phyloP scores from a whole-genome alignment of 495 filamentous ascomycete genomes.

The Tuber magnatum region DNA sequence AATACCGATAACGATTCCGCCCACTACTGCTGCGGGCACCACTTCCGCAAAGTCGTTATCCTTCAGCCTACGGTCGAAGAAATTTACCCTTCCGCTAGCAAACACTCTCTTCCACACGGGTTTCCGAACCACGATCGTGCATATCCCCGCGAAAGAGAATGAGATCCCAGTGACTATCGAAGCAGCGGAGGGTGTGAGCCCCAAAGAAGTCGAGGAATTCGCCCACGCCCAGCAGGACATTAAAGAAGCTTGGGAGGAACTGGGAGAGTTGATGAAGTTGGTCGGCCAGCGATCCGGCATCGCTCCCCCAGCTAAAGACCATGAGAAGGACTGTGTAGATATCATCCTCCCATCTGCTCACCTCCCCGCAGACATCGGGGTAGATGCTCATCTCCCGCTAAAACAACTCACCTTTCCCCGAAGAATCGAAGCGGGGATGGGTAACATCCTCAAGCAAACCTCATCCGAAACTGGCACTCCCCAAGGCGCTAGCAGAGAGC shows the following conservation, averaged over 20 bases:
- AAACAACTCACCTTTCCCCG: constrained; percentile 53
- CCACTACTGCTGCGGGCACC: constrained; percentile 4
- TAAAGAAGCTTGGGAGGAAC: constrained; percentile 37
- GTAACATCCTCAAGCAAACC: constrained; percentile 61
- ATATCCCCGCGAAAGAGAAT: constrained; percentile 19
- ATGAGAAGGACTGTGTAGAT: constrained; percentile 28
- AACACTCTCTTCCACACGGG: constrained; percentile 61
- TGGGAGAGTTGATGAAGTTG: constrained; percentile 35
- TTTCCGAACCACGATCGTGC: constrained; percentile 47
- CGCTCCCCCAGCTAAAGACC: constrained; percentile 12
- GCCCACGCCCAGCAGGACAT: constrained; percentile 36
- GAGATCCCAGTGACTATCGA: constrained; percentile 28
- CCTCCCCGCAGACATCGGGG: constrained; percentile 10
- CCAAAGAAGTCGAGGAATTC: constrained; percentile 37
- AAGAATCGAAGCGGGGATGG: constrained; percentile 54
- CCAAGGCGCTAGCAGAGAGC: constrained; percentile 50
- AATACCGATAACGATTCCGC: constrained; percentile 30
- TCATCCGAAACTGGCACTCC: constrained; percentile 40
- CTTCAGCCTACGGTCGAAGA: constrained; percentile 26
- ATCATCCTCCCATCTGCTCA: constrained; percentile 20
- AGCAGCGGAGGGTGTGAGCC: constrained; percentile 30
- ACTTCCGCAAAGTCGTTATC: constrained; percentile 28
- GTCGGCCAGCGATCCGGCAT: constrained; percentile 34
- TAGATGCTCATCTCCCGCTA: constrained; percentile 44
- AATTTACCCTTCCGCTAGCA: constrained; percentile 49